Evolutionary conservation across 371 early-diverging fungal species (phyloP).

Genomic region (Circinella minor): DNA sequence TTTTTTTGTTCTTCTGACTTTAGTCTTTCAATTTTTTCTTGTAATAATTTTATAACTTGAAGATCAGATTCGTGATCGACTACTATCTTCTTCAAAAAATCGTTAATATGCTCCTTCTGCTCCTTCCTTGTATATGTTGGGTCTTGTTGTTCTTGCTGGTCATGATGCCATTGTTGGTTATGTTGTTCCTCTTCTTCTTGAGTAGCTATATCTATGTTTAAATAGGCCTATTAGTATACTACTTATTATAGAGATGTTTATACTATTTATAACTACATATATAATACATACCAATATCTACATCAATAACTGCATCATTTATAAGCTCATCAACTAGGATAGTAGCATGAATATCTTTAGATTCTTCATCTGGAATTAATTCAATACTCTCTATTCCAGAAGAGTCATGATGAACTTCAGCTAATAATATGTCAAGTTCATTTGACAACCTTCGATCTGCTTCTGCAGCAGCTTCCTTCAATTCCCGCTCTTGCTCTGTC

Average conservation of each 20-base stretch:
- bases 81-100: too few relatives aligned
- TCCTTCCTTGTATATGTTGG: too few relatives aligned
- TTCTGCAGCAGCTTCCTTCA: background rate
- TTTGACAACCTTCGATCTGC: background rate
- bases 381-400: background rate
- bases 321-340: background rate
- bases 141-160: background rate
- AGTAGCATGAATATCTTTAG: background rate
- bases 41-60: too few relatives aligned
- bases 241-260: background rate
- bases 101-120: too few relatives aligned
- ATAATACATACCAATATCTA: background rate
- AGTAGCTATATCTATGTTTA: background rate
- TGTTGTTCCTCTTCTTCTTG: background rate
- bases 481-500: background rate
- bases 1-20: too few relatives aligned
- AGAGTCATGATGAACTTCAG: background rate
- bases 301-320: background rate
- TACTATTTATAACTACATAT: background rate
- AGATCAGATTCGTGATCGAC: too few relatives aligned
- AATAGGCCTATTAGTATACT: background rate
- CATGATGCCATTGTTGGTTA: background rate
- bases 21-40: too few relatives aligned
- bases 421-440: background rate
- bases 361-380: background rate